Evolutionary conservation across 208 protist species (phyloP), one percentile per base, ranked within the genome.

Genomic region (Trypanosoma brucei): DNA sequence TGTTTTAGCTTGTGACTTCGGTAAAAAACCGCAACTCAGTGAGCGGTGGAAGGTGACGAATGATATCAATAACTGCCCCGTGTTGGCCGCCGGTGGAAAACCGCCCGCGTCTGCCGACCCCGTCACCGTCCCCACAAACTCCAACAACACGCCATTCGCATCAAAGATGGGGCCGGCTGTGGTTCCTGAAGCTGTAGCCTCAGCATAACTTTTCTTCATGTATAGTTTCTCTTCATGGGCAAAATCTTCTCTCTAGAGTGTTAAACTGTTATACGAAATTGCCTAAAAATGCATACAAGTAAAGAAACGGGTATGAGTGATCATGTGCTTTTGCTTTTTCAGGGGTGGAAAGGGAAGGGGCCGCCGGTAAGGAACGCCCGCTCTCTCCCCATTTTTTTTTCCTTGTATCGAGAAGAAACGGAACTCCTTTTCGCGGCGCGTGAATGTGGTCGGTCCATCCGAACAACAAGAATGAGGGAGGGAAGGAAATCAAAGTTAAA

Each of bases 1-100:
- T 33, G 59, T 84, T 13, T 62, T 88, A 6, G 84, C 84, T 4
- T 68, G 70, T 3, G 84, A 88, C 63, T 91, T 91, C 71, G 84
- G 71, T 9, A 59, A 45, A 7, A 57, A 30, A 11, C 59, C 59
- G 7, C 7, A 9, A 11, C 13, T 36, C 11, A 44, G 44, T 14
- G 40, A 45, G 33, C 30, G 22, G 38, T 64, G 59, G 59, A 64
- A 39, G 44, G 59, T 64, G 44, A 64, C 59, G 14, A 64, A 14
- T 11, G 59, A 64, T 44, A 64, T 64, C 59, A 55, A 14, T 36
- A 34, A 30, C 0, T 45, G 56, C 42, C 59, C 59, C 7, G 59
- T 64, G n/a, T 14, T 57, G 13, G 33, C 34, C 48, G 44, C 59
- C 9, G 44, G 44, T 14, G 14, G 8, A 8, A 48, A 48, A 14